Percentiles rank a stretch among this genome's conserved stretches.
Evolutionary conservation across 2,329 filamentous ascomycete genomes (phyloP).

Genomic region (Bipolaris gigantea): DNA sequence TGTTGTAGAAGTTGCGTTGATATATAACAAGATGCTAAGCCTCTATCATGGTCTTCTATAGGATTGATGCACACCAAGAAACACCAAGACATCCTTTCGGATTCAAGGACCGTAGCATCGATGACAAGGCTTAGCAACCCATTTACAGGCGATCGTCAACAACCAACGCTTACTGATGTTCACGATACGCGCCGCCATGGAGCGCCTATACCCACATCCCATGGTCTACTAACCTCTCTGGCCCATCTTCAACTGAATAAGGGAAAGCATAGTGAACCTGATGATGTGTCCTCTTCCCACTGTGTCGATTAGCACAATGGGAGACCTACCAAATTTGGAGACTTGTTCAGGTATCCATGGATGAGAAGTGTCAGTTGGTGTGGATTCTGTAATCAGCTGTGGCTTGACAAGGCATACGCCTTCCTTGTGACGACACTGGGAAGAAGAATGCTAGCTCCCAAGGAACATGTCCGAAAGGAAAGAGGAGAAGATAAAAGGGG

Average conservation of each 20-base stretch:
- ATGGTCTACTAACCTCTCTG: background rate
- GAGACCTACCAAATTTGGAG: background rate
- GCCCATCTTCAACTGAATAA: background rate
- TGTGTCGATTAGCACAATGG: background rate
- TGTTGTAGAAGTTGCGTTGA: background rate
- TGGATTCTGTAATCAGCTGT: conserved; percentile 1
- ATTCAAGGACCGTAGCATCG: background rate
- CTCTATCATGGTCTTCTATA: too few species aligned
- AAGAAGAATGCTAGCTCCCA: background rate
- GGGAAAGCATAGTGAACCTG: background rate
- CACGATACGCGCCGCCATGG: background rate
- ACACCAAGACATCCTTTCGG: background rate
- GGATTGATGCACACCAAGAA: background rate
- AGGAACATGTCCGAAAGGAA: background rate
- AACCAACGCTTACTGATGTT: conserved; percentile 4
- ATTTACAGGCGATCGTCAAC: background rate
- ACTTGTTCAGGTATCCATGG: background rate
- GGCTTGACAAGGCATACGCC: background rate
- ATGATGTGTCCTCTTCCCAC: background rate
- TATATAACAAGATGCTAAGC: background rate
- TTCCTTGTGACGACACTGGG: background rate
- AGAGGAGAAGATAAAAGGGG: conserved; percentile 1
- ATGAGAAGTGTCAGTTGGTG: background rate
- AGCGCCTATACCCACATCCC: background rate
- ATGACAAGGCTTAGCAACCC: background rate